phyloP scores from a whole-genome alignment of 2,329 filamentous ascomycete species.

The Endothia cerciana region DNA sequence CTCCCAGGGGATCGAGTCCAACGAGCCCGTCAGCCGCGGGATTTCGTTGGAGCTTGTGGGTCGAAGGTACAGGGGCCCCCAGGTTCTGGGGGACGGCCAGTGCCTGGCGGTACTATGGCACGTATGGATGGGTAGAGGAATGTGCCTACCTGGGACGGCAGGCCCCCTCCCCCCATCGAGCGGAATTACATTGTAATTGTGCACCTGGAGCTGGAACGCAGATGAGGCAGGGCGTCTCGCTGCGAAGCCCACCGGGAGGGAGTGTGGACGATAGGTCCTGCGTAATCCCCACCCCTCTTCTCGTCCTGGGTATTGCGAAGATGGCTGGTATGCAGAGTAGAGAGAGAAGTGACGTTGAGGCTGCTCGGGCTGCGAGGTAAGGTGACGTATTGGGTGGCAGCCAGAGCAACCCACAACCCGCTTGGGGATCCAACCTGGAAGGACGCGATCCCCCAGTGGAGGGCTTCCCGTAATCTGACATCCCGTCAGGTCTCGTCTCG shows the following conservation, averaged over 20 bases:
- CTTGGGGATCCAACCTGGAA: conserved; percentile 1
- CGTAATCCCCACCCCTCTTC: background rate
- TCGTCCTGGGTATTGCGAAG: background rate
- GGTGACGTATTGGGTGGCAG: conserved; percentile 14
- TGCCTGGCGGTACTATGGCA: background rate
- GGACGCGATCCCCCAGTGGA: conserved; percentile 6
- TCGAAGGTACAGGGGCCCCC: background rate
- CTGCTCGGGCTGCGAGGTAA: background rate
- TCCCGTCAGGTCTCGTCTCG: background rate
- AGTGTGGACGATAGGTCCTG: background rate
- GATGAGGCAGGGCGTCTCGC: background rate
- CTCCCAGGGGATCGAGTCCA: background rate
- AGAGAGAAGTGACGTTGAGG: conserved; percentile 4
- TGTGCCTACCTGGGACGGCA: background rate
- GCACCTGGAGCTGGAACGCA: background rate
- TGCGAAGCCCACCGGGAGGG: background rate
- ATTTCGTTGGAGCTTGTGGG: background rate
- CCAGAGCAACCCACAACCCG: conserved; percentile 13
- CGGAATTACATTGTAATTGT: background rate
- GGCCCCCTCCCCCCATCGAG: background rate
- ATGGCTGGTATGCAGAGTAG: background rate
- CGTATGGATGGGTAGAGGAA: too few relatives aligned
- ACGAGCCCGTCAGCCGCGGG: conserved; percentile 2
- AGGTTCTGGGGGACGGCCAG: background rate
- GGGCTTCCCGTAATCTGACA: conserved; percentile 7